Evolutionary conservation across 805 yeast genomes (phyloP), one percentile per base, ranked within the genome.

Genomic region (Candida argentea): DNA sequence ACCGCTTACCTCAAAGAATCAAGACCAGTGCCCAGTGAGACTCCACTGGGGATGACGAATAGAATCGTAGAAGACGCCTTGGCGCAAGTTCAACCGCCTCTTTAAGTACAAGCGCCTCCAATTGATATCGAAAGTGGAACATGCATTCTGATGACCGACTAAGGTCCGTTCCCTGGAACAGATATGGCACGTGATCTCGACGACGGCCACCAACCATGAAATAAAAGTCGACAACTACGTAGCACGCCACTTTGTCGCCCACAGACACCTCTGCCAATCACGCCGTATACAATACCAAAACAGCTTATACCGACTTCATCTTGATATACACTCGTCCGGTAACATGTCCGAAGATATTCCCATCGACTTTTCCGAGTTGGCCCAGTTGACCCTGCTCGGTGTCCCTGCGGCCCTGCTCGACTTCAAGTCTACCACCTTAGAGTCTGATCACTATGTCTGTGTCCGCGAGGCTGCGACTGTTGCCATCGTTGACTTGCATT

Each of bases 301-400:
- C 19, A 23, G 15, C 11, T 22, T 17, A n/a, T n/a, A n/a, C n/a
- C n/a, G n/a, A n/a, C n/a, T n/a, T n/a, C n/a, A n/a, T n/a, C n/a
- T n/a, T n/a, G n/a, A n/a, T n/a, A n/a, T n/a, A n/a, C n/a, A n/a
- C n/a, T n/a, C n/a, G n/a, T n/a, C n/a, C n/a, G n/a, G n/a, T n/a
- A n/a, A n/a, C n/a, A 34, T 31, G 35, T 34, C 35, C 32, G 28
- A 34, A 30, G 95, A 85, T 52, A 79, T 93, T 44, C 98, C 98
- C 42, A 89, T 89, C 61, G 94, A 89, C 63, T 86, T 89, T 63
- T 87, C 94, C 46, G 97, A 89, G 67, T 78, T 86, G 63, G 74
- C 86, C 46, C 94, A 82, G 66, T 76, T 91, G 59, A 73, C 93
- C 36, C 62, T 77, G 37, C 62, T 86, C 57, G 95, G 95, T 36